These are phyloP conservation scores for Gossypium davidsonii DNA, from an alignment of 441 rosid genomes.

Conservation along the genomic window DNA sequence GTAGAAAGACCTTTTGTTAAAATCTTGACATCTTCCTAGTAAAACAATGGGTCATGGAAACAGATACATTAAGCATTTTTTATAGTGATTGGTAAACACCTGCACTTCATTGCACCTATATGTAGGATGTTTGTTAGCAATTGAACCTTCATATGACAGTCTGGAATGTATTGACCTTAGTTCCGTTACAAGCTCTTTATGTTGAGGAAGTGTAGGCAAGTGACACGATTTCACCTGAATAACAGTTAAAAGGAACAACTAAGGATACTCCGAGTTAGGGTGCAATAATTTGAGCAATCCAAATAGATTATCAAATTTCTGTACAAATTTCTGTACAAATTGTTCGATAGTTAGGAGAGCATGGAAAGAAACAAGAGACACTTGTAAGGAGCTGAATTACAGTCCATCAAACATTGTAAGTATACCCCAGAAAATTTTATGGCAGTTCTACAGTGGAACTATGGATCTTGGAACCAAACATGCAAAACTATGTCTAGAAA, in stretches of 20 bases:
- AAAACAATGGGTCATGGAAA: background rate
- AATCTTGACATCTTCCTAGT: background rate
- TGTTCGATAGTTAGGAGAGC: background rate
- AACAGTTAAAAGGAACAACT: conserved; percentile 8
- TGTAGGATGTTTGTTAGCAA: conserved; percentile 68
- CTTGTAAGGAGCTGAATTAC: background rate
- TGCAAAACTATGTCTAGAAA: conserved; percentile 7
- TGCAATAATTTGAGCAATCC: background rate
- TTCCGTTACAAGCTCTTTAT: conserved; percentile 64
- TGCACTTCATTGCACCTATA: conserved; percentile 78
- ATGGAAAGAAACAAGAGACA: background rate
- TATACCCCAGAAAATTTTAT: background rate
- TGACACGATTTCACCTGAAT: conserved; percentile 48
- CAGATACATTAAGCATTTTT: background rate
- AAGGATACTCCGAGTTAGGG: background rate
- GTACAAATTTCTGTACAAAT: background rate
- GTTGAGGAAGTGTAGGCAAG: conserved; percentile 73
- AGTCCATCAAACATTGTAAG: background rate
- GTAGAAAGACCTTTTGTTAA: background rate
- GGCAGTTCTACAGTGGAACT: background rate
- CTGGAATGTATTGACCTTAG: conserved; percentile 68
- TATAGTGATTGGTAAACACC: conserved; percentile 37
- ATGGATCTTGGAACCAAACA: conserved; percentile 5
- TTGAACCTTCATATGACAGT: conserved; percentile 47
- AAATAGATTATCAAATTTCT: background rate